Conservation (phyloP, 129 eudicot genomes). For the Oenanthe sinensis region DNA sequence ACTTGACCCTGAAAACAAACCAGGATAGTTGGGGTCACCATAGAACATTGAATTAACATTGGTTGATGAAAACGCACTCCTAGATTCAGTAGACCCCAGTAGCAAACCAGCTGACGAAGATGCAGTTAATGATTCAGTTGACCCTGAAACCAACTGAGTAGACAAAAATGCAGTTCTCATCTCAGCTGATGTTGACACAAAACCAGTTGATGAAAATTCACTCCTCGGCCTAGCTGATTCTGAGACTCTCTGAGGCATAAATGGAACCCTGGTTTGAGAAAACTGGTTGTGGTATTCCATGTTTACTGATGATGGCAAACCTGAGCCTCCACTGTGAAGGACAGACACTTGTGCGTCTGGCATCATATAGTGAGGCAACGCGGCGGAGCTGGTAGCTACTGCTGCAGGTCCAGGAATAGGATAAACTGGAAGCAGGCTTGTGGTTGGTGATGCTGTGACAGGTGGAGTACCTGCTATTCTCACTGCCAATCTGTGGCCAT, state of each 20-base stretch:
- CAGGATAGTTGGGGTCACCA: slow-evolving; percentile 23
- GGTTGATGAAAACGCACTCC: neutral
- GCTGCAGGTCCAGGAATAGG: neutral
- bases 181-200: neutral
- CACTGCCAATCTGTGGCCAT: slow-evolving; percentile 22
- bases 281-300: neutral
- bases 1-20: neutral
- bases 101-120: neutral
- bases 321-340: neutral
- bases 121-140: neutral
- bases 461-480: slow-evolving; percentile 19
- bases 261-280: neutral
- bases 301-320: neutral
- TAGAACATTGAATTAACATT: neutral
- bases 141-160: neutral
- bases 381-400: neutral
- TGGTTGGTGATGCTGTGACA: neutral
- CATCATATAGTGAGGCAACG: neutral
- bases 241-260: neutral
- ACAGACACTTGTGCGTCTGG: neutral
- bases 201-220: slow-evolving; percentile 3
- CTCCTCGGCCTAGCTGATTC: neutral
- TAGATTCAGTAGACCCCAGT: neutral
- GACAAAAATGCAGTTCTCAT: too few relatives aligned
- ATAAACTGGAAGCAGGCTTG: neutral